Evolutionary conservation across 192 early-diverging fungal species (phyloP).

Genomic region (Umbelopsis ramanniana): DNA sequence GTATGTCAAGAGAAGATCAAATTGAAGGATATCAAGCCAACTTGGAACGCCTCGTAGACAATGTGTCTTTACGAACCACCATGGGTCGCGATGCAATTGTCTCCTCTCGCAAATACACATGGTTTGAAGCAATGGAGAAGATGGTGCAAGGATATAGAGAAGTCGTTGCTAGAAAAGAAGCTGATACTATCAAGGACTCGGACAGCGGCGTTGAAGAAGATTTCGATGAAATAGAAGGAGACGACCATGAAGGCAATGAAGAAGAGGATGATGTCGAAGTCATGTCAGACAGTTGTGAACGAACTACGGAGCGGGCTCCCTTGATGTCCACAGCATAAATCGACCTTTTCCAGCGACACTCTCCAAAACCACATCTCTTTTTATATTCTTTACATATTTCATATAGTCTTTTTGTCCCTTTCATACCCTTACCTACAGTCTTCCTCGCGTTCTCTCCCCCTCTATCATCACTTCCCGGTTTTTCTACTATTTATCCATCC

Average conservation of each 20-base stretch:
- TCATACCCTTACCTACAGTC: constrained; percentile 10
- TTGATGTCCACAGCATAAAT: constrained; percentile 4
- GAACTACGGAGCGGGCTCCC: constrained; percentile 1
- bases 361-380: not conserved
- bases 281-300: not conserved
- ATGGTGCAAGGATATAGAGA: constrained; percentile 36
- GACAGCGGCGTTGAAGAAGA: constrained; percentile 48
- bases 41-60: not conserved
- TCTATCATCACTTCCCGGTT: not conserved
- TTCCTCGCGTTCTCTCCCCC: not conserved
- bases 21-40: constrained; percentile 22
- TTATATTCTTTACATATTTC: constrained; percentile 1
- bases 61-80: not conserved
- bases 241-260: not conserved
- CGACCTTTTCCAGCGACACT: not conserved
- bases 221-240: constrained; percentile 39
- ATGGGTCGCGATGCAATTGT: constrained; percentile 27
- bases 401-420: not conserved
- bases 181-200: not conserved
- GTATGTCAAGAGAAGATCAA: constrained; percentile 23
- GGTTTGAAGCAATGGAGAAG: constrained; percentile 35
- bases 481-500: constrained; percentile 4
- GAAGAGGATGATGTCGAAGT: not conserved
- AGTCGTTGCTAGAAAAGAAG: constrained; percentile 18
- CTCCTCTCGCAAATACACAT: constrained; percentile 19